Percentiles rank a stretch among this genome's conserved stretches.
phyloP scores from a whole-genome alignment of 2,329 filamentous ascomycete species.

The Teratosphaeria pseudoeucalypti region DNA sequence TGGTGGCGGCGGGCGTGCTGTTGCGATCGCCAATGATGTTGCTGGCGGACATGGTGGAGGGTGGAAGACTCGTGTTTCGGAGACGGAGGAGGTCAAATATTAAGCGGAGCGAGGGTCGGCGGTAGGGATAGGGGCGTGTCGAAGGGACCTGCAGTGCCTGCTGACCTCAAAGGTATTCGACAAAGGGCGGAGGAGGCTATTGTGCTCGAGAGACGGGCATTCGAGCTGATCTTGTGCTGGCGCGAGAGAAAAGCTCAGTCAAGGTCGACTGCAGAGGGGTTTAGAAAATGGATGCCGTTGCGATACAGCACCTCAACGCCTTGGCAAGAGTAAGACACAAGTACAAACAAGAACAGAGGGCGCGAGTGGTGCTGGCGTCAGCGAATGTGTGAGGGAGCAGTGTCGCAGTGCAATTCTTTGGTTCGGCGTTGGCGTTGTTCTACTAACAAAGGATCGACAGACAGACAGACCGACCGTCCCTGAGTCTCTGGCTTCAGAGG shows the following conservation, averaged over 20 bases:
- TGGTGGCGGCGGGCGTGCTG: slow-evolving; percentile 76
- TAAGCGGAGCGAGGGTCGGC: slow-evolving; percentile 3
- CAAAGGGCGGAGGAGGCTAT: slow-evolving; percentile 3
- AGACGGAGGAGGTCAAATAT: slow-evolving; percentile 1
- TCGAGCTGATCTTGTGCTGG: neutral
- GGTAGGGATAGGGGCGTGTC: slow-evolving; percentile 16
- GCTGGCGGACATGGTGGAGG: slow-evolving; percentile 34
- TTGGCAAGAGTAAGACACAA: neutral
- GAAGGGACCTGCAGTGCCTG: slow-evolving; percentile 68
- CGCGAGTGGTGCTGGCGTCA: neutral
- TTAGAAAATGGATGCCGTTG: neutral
- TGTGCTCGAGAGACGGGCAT: neutral
- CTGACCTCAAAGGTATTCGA: slow-evolving; percentile 67
- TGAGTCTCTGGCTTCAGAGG: neutral
- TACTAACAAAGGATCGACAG: neutral
- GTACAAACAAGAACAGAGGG: neutral
- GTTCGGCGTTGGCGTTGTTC: neutral
- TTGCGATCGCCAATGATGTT: slow-evolving; percentile 65
- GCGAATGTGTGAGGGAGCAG: neutral
- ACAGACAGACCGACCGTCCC: neutral
- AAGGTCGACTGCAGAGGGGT: neutral
- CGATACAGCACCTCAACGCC: neutral
- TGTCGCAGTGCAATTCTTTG: neutral
- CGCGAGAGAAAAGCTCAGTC: neutral
- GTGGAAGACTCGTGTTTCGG: neutral